Base-by-base conservation (phyloP, 2,329 filamentous ascomycete genomes). In the Metarhizium sp. region DNA sequence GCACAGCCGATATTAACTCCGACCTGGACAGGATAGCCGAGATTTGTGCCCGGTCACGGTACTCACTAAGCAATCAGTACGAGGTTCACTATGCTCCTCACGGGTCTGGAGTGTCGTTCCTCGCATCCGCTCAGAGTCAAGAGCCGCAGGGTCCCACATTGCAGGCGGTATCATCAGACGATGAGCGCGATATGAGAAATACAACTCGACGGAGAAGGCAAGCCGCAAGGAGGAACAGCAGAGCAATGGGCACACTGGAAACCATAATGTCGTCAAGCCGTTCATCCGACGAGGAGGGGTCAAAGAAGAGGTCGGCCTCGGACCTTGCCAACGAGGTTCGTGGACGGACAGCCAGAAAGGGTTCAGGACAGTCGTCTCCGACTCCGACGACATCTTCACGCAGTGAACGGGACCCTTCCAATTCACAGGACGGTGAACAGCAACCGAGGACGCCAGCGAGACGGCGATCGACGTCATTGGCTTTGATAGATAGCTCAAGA, bases 211-310 rank as follows among this genome's bases (percentile, higher is more conserved):
- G 48, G 7, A 25, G 76, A 20, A 70, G 75, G 20, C 71, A 71
- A 47, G 69, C 68, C 0, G 66, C 66, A 2, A 71, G 78, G 43
- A 70, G 76, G 46, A 75, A 74, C 53, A 82, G 78, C 57, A 72
- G 73, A 29, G 82, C 82, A 5, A 81, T 85, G 66, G 80, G 81
- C 3, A 85, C 81, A 1, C 67, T 86, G 4, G 82, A 86, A 62
- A 86, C 82, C 0, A 86, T 86, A 63, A 85, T 85, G 74, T 85
- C 81, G 29, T 83, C 80, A 0, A 85, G 82, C 58, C 76, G 81
- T 30, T 85, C 82, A 1, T 85, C 82, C 0, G 81, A 84, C 29
- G 82, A 85, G 59, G 82, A 84, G 46, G 78, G 76, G 60, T 72
- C 76, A n/a, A 80, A 77, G 60, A 84, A 81, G 67, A 83, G 79